These are phyloP conservation scores for Rubia tinctorum DNA, from an alignment of 305 asterid genomes.

Conservation along the genomic window DNA sequence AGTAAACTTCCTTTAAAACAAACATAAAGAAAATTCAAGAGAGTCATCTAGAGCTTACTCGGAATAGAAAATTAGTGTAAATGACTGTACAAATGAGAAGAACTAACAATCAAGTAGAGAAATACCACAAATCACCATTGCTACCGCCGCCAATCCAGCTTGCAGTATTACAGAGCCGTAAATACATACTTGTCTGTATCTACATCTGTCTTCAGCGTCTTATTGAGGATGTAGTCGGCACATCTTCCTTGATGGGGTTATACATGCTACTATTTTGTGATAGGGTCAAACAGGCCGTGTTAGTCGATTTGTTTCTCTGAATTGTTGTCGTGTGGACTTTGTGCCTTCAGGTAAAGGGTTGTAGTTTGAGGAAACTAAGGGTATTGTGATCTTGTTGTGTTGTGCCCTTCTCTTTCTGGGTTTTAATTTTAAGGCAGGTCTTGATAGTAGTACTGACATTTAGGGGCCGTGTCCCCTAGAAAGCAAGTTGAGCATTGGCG, in stretches of 20 bases:
- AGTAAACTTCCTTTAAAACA: not conserved
- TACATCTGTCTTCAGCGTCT: too few species aligned
- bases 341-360: too few species aligned
- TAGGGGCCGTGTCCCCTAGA: not conserved
- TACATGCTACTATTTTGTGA: too few species aligned
- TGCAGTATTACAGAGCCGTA: constrained; percentile 14
- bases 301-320: not conserved
- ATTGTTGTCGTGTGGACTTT: not conserved
- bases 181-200: too few species aligned
- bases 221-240: too few species aligned
- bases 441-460: too few species aligned
- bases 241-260: too few species aligned
- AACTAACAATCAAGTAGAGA: too few species aligned
- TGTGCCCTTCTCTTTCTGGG: not conserved
- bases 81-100: too few species aligned
- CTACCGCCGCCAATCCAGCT: constrained; percentile 15
- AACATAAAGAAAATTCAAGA: not conserved
- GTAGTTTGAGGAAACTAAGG: not conserved
- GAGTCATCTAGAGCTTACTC: constrained; percentile 26
- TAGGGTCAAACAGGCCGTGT: too few species aligned
- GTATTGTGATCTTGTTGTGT: not conserved
- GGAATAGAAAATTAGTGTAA: constrained; percentile 25
- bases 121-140: not conserved
- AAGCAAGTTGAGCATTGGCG: not conserved
- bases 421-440: not conserved